Conservation (phyloP, 305 asterid species). For the Fraxinus xanthoxyloides region DNA sequence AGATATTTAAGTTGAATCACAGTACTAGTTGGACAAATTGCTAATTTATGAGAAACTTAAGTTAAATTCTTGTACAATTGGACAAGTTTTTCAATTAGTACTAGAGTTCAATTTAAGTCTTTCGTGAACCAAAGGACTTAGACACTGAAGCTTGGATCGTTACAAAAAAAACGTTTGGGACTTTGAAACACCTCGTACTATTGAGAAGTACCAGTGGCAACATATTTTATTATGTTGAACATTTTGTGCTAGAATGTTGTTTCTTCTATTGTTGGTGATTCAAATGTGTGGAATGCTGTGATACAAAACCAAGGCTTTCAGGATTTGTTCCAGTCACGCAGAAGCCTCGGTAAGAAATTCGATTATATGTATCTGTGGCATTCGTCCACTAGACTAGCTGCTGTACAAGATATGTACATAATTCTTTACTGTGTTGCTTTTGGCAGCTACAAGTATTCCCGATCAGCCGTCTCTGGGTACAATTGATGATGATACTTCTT, state of each 20-base stretch:
- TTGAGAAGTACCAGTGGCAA: not conserved
- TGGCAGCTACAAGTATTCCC: constrained; percentile 20
- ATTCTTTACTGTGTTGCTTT: not conserved
- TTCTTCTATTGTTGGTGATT: constrained; percentile 79
- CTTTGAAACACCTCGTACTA: not conserved
- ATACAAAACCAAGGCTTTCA: constrained; percentile 59
- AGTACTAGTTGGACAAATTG: too few relatives aligned
- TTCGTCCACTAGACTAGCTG: not conserved
- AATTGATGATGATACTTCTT: not conserved
- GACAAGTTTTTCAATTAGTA: too few relatives aligned
- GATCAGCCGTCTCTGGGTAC: constrained; percentile 28
- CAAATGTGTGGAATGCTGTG: constrained; percentile 75
- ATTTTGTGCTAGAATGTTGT: constrained; percentile 48
- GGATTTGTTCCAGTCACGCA: constrained; percentile 48
- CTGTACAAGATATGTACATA: not conserved
- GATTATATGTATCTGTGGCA: not conserved
- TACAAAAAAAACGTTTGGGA: not conserved
- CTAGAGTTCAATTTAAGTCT: too few relatives aligned
- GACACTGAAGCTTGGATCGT: not conserved
- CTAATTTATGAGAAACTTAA: too few relatives aligned
- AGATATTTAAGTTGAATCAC: not conserved
- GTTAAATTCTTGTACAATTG: too few relatives aligned
- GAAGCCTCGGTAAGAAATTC: not conserved
- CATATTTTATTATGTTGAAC: not conserved
- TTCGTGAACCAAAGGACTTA: too few relatives aligned